Evolutionary conservation across 768 basidiomycete genomes (phyloP), one percentile per base, ranked within the genome.

Genomic region (Gelatoporia subvermispora): DNA sequence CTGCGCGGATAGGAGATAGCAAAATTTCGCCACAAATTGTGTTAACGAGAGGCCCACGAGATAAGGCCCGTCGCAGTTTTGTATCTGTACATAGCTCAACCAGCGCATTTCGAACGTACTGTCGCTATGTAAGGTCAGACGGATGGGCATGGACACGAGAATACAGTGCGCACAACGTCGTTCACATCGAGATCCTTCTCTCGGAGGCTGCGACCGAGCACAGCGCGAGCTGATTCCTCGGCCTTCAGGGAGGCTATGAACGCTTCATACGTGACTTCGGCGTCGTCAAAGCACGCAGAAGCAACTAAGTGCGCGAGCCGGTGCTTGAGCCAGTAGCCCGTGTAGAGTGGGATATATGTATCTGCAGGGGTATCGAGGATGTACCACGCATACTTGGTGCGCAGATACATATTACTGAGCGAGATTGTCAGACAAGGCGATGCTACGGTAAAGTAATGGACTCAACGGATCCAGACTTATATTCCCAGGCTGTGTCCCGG

Each of bases 331-430:
- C 75, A 80, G 48, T 83, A 78, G 0, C 64, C 50, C 1, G 50
- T 50, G 56, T 72, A 86, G 45, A 72, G 75, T 0, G 68, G 63
- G 13, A 44, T 41, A 53, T 88, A 88, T 2, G 46, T 28, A 1
- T 43, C 39, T 0, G 78, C 72, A 0, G 85, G 82, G 2, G 52
- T 50, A 10, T 73, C 70, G 2, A 88, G 70, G 47, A 87, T 82
- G 52, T 88, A 88, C 85, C 85, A 88, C 0, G 85, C 83, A 61
- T 65, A 61, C 38, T 69, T 39, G 0, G 86, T 88, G 39, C 76
- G 72, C 23, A 88, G 63, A 51, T 82, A 88, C 2, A 87, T 74
- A 50, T 80, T 78, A 20, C 85, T 87, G 43, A 4, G 23, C 8
- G 20, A 20, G 20, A 40, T 35, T 4, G 31, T 24, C 7, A 18